Evolutionary conservation across 208 protist genomes (phyloP).

Genomic region (Angomonas deanei): DNA sequence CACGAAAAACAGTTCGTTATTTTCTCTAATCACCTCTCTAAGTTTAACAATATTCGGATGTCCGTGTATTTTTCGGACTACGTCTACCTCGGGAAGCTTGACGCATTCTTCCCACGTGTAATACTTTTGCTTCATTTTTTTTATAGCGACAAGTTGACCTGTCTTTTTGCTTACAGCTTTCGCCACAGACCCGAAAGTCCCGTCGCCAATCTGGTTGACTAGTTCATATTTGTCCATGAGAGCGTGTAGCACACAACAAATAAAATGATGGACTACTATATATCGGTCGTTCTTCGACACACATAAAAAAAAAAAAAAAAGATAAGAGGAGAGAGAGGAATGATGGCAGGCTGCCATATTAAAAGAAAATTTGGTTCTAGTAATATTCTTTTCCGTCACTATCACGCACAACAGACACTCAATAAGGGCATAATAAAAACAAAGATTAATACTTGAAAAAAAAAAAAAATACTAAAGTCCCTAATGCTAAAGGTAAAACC

Average conservation of each 20-base stretch:
- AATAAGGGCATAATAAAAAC: no score
- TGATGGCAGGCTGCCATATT: background rate
- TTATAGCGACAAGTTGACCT: slow-evolving; percentile 96
- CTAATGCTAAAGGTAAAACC: background rate
- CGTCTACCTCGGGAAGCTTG: slow-evolving; percentile 91
- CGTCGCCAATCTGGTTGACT: slow-evolving; percentile 93
- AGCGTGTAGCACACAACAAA: background rate
- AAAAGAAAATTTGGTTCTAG: slow-evolving; percentile 1
- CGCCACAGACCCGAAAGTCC: slow-evolving; percentile 94
- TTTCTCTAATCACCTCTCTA: slow-evolving; percentile 95
- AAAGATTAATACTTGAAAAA: no score
- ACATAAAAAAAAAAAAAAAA: slow-evolving; percentile 1
- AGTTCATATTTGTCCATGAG: slow-evolving; percentile 94
- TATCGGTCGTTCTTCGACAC: no score
- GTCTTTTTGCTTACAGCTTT: slow-evolving; percentile 90
- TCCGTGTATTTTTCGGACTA: slow-evolving; percentile 90
- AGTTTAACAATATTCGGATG: slow-evolving; percentile 98
- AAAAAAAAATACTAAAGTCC: background rate
- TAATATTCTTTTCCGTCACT: no score
- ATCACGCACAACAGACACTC: no score
- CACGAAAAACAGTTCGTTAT: slow-evolving; percentile 96
- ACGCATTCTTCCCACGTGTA: slow-evolving; percentile 97
- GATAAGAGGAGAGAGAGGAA: background rate
- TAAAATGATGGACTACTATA: background rate
- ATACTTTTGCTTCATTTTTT: slow-evolving; percentile 98